Percentiles rank a stretch among this genome's conserved stretches.
Evolutionary conservation across 208 protist genomes (phyloP).

Genomic region (Crithidia bombi): DNA sequence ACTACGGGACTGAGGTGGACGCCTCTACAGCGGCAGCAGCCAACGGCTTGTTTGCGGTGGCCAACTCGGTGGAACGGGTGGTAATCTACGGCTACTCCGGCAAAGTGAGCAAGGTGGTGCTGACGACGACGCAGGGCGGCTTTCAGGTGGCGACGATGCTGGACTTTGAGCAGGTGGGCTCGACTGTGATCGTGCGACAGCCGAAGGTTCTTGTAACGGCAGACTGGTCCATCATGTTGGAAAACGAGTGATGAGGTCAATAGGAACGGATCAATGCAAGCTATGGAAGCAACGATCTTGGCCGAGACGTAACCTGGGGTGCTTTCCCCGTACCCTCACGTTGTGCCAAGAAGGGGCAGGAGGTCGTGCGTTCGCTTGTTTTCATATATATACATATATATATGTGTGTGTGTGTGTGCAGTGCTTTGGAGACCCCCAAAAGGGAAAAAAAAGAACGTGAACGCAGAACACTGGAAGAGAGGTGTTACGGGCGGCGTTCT

Average conservation of each 20-base stretch:
- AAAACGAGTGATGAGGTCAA: constrained; percentile 33
- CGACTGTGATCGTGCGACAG: constrained; percentile 64
- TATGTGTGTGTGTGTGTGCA: no score
- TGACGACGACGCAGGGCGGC: background rate
- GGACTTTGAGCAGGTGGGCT: constrained; percentile 60
- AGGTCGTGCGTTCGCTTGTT: no score
- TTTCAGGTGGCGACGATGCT: constrained; percentile 33
- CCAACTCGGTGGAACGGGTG: constrained; percentile 71
- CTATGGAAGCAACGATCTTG: no score
- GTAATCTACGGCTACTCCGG: constrained; percentile 67
- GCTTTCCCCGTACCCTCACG: no score
- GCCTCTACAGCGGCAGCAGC: background rate
- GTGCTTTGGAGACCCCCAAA: no score
- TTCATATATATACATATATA: no score
- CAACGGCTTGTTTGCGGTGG: constrained; percentile 3
- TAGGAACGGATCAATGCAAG: no score
- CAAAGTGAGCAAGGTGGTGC: constrained; percentile 22
- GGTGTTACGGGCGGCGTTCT: no score
- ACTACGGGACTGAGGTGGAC: constrained; percentile 8
- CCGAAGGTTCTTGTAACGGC: constrained; percentile 49
- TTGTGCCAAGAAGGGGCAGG: no score
- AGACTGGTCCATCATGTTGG: constrained; percentile 69
- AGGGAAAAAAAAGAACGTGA: no score
- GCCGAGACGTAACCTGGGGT: no score
- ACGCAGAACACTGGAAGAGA: no score